These are phyloP conservation scores for Uronychia binucleata DNA, from an alignment of 73 alveolate genomes.

Conservation along the genomic window DNA sequence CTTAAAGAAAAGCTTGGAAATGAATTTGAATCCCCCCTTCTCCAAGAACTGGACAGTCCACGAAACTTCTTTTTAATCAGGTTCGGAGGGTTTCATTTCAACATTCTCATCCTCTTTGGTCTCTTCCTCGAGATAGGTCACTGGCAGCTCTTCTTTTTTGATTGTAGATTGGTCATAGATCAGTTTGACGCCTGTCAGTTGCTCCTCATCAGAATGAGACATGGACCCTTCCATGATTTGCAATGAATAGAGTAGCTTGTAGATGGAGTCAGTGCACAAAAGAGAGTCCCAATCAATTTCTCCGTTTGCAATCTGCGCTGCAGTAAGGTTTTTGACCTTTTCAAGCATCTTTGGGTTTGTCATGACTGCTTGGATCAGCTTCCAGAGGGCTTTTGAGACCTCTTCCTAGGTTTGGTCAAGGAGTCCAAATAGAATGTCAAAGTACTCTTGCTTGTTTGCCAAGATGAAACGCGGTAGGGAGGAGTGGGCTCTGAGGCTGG, in stretches of 20 bases:
- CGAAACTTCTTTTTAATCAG: not conserved
- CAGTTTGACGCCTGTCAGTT: constrained; percentile 10
- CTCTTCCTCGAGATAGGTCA: not conserved
- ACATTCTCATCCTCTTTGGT: too few species aligned
- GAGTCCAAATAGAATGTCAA: constrained; percentile 56
- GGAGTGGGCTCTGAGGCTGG: constrained; percentile 25
- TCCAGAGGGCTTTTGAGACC: constrained; percentile 74
- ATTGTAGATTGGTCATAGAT: too few species aligned
- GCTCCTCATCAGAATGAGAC: constrained; percentile 67
- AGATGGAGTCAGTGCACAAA: constrained; percentile 54
- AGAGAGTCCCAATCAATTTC: constrained; percentile 66
- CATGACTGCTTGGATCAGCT: constrained; percentile 45
- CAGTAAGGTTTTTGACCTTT: constrained; percentile 39
- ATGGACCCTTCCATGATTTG: constrained; percentile 72
- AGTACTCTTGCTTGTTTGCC: constrained; percentile 61
- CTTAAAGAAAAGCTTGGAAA: not conserved
- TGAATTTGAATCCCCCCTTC: not conserved
- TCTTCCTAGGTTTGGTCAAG: constrained; percentile 52
- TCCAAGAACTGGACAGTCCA: not conserved
- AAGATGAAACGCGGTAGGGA: constrained; percentile 77
- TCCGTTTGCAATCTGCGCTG: constrained; percentile 6
- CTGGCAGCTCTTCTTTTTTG: not conserved
- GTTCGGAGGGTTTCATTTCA: too few species aligned
- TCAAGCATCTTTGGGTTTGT: constrained; percentile 67
- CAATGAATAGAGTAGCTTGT: constrained; percentile 68